A percentile compares a stretch with the other conserved stretches of the same genome.
Conservation (phyloP, 257 asterid species). For the Misopates orontium region DNA sequence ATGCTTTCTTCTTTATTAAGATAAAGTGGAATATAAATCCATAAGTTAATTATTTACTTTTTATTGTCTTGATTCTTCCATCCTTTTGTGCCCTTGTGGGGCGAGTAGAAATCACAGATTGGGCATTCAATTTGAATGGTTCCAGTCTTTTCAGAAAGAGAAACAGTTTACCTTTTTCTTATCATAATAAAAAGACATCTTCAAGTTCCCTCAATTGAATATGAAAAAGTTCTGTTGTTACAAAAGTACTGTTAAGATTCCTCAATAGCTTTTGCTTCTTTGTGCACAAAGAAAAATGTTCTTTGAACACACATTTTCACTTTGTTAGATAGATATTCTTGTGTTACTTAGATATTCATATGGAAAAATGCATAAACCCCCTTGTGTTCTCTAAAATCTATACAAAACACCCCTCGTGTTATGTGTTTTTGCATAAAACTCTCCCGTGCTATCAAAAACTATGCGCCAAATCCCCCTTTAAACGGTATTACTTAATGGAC, state of each 20-base stretch:
- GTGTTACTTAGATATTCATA: no score
- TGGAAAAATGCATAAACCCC: no score
- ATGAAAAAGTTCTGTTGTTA: constrained; percentile 8
- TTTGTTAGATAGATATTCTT: neutral
- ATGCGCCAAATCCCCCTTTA: no score
- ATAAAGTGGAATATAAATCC: neutral
- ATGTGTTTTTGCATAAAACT: no score
- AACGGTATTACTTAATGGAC: no score
- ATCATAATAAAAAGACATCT: neutral
- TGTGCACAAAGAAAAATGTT: constrained; percentile 2
- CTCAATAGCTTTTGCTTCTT: constrained; percentile 22
- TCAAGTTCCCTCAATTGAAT: constrained; percentile 14
- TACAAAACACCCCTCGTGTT: no score
- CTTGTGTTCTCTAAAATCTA: no score
- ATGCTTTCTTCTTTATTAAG: constrained; percentile 12
- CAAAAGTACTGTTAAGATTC: constrained; percentile 26
- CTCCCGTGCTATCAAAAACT: no score
- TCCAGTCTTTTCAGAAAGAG: constrained; percentile 3
- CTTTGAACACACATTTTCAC: constrained; percentile 19
- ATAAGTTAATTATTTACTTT: neutral
- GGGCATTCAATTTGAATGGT: neutral
- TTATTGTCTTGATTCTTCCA: neutral
- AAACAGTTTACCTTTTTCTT: neutral
- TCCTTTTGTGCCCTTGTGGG: no score
- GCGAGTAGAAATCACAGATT: neutral